Percentiles rank a stretch among this genome's conserved stretches.
phyloP scores from a whole-genome alignment of 495 filamentous ascomycete genomes.

The Parmelia sp. region DNA sequence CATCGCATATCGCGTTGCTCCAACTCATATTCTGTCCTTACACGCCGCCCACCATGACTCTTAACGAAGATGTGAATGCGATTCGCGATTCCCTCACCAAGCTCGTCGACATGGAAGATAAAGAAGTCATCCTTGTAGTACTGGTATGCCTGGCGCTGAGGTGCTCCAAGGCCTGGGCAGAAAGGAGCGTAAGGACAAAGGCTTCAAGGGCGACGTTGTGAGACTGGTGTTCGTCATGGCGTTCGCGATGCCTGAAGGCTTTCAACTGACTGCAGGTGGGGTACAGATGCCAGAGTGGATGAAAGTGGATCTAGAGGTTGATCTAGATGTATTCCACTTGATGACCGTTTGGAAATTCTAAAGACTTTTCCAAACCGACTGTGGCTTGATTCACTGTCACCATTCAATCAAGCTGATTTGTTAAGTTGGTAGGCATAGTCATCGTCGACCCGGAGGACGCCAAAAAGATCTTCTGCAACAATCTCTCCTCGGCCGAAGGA shows the following conservation, averaged over 20 bases:
- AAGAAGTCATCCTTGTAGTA: neutral
- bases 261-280: neutral
- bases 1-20: too few relatives aligned
- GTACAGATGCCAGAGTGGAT: neutral
- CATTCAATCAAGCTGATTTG: neutral
- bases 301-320: neutral
- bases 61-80: neutral
- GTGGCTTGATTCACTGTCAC: neutral
- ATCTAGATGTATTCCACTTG: neutral
- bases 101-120: neutral
- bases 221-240: neutral
- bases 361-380: neutral
- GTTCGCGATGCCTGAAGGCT: neutral
- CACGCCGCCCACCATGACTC: neutral
- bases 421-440: neutral
- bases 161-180: neutral
- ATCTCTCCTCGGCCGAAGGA: neutral
- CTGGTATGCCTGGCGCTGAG: neutral
- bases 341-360: too few relatives aligned
- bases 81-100: neutral
- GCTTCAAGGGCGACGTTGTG: neutral
- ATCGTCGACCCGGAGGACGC: neutral
- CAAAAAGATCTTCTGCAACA: neutral
- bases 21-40: too few relatives aligned
- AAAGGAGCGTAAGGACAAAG: neutral